Evolutionary conservation across 192 early-diverging fungal species (phyloP), one percentile per base, ranked within the genome.

Genomic region (Pecoramyces ruminantium): DNA sequence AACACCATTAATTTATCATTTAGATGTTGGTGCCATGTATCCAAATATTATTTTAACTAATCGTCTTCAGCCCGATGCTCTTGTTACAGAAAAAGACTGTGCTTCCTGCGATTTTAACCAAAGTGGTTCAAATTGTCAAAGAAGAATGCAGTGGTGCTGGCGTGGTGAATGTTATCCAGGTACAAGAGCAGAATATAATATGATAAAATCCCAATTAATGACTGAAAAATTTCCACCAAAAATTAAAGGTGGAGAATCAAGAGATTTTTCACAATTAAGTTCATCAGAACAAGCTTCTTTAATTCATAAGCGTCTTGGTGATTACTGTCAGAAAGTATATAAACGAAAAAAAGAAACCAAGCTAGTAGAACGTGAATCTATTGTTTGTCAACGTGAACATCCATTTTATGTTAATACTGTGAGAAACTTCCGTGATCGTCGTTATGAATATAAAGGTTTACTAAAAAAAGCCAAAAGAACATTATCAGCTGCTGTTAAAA

Each of bases 1-100:
- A 79, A 86, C 89, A 30, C 98, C 98, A 2, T 86, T 93, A 4
- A 94, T 99, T 78, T 99, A 99, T 85, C 98, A 99, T 82, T 92
- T 99, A 88, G 98, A 99, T 86, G 98, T 99, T n/a, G 98, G 95
- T 0, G 98, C 98, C 29, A 99, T 99, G 98, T 97, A 97, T 38
- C 98, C 98, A 25, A 99, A 99, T 83, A 99, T 99, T 81, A 99
- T 99, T 84, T 87, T 99, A 29, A 99, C 98, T 1, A 98, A 99
- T 83, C 92, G 98, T 28, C 85, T 99, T 15, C 98, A 99, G 85
- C 98, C 98, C 0, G 96, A 99, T 86, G 94, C 98, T 12, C 94
- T 99, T 30, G 91, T 98, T 29, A 88, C 92, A 28, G 96, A 97
- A 83, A 88, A 90, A n/a, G 87, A 87, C 3, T 98, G 96, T 82